These are phyloP conservation scores for Beauveria australis DNA, from an alignment of 2,329 filamentous ascomycete species.

Conservation along the genomic window DNA sequence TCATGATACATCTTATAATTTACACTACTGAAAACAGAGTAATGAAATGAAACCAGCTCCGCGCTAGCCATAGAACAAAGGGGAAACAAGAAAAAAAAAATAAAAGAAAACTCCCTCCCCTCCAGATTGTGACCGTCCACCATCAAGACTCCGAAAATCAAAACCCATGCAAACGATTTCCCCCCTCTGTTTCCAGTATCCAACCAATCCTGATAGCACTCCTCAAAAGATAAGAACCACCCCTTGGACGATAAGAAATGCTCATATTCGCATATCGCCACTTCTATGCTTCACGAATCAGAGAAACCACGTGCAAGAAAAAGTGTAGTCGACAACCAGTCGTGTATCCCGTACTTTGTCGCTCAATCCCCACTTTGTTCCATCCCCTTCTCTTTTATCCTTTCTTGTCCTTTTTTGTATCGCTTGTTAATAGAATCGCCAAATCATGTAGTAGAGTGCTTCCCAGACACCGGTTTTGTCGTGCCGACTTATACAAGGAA, in stretches of 20 bases:
- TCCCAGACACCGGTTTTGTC: neutral
- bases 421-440: neutral
- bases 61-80: neutral
- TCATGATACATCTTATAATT: constrained; percentile 9
- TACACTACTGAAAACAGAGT: constrained; percentile 5
- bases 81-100: neutral
- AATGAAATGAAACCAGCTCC: constrained; percentile 2
- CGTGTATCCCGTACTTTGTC: neutral
- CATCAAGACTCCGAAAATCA: neutral
- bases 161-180: neutral
- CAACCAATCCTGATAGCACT: neutral
- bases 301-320: neutral
- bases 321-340: neutral
- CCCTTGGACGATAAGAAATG: neutral
- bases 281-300: neutral
- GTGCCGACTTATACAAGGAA: neutral
- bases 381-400: neutral
- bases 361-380: neutral
- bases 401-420: neutral
- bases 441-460: neutral
- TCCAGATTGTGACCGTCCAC: neutral
- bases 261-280: neutral
- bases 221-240: neutral
- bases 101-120: neutral
- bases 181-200: neutral